Evolutionary conservation across 257 asterid species (phyloP).

Genomic region (Perilla frutescens): DNA sequence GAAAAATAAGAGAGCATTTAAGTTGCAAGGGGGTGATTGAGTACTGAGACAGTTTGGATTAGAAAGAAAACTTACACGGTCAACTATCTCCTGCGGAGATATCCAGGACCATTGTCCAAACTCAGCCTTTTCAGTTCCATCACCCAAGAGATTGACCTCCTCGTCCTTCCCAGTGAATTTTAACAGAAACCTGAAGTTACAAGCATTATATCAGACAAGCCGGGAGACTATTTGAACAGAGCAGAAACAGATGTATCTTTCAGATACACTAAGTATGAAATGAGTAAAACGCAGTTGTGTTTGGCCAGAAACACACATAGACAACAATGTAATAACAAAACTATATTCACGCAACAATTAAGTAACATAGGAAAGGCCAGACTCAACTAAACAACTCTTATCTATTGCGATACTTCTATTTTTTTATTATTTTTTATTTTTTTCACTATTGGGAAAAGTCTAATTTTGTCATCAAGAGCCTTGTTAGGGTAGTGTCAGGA

Average conservation of each 20-base stretch:
- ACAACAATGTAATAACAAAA: background rate
- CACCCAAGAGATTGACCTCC: constrained; percentile 92
- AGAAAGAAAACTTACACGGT: constrained; percentile 53
- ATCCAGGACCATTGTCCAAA: constrained; percentile 97
- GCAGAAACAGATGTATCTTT: background rate
- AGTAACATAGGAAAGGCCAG: background rate
- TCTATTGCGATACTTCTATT: background rate
- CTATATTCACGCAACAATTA: background rate
- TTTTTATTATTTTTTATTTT: no score
- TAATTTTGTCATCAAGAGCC: background rate
- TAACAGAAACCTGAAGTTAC: constrained; percentile 67
- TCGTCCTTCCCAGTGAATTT: constrained; percentile 85
- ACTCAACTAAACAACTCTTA: constrained; percentile 2
- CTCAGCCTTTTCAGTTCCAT: constrained; percentile 93
- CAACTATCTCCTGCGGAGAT: constrained; percentile 73
- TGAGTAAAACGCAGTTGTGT: background rate
- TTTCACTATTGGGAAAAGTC: background rate
- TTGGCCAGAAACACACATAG: constrained; percentile 3
- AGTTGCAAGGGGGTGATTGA: background rate
- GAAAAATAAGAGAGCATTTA: background rate
- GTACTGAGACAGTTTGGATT: constrained; percentile 4
- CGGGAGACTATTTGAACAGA: background rate
- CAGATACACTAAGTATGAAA: background rate
- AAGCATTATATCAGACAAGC: constrained; percentile 7
- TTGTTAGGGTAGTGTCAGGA: background rate